Evolutionary conservation across 78 protist genomes (phyloP).

Genomic region (Dictyostelium capitatum): DNA sequence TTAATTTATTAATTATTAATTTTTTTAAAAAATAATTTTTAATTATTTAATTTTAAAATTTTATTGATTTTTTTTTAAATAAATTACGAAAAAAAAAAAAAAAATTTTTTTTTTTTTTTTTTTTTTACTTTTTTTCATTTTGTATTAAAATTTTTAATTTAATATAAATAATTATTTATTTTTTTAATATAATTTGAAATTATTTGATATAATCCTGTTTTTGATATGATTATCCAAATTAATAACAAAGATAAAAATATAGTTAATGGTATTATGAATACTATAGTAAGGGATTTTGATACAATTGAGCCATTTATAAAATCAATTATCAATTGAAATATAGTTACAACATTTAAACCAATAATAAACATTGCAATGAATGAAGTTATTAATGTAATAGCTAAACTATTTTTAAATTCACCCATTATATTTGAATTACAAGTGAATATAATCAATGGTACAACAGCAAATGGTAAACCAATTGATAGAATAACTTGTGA

Average conservation of each 20-base stretch:
- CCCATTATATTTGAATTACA: slow-evolving; percentile 39
- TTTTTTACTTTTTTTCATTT: background rate
- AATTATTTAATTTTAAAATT: no score
- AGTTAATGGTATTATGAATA: slow-evolving; percentile 1
- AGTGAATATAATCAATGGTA: slow-evolving; percentile 83
- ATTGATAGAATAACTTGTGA: slow-evolving; percentile 66
- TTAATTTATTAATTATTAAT: no score
- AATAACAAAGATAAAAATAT: background rate
- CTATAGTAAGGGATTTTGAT: background rate
- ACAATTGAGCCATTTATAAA: background rate
- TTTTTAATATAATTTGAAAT: background rate
- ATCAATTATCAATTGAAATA: background rate
- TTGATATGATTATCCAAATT: slow-evolving; percentile 1
- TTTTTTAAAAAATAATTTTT: no score
- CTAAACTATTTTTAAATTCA: background rate
- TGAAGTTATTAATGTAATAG: background rate
- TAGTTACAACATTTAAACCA: slow-evolving; percentile 4
- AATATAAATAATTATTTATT: background rate
- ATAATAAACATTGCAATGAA: slow-evolving; percentile 19
- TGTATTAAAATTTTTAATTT: background rate
- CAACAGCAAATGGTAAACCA: slow-evolving; percentile 88
- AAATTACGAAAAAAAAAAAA: background rate
- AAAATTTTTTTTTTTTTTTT: background rate
- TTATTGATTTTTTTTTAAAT: no score
- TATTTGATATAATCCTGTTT: background rate